phyloP scores from a whole-genome alignment of 768 basidiomycete species.

The Suillus plorans region DNA sequence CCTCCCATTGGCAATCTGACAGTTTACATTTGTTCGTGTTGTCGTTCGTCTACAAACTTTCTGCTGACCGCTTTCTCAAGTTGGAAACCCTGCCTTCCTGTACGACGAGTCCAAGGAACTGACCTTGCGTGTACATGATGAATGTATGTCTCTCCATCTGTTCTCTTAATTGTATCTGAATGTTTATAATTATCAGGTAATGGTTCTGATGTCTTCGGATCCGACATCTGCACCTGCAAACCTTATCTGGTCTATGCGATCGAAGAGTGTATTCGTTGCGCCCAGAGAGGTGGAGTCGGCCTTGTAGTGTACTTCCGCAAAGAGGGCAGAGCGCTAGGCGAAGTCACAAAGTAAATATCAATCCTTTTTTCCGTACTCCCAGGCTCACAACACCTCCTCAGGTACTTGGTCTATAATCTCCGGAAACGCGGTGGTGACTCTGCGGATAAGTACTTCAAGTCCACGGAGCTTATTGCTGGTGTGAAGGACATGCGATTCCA shows the following conservation, averaged over 20 bases:
- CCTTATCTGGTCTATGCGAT: conserved; percentile 93
- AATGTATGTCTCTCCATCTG: conserved; percentile 55
- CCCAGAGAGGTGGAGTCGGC: conserved; percentile 85
- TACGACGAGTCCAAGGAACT: conserved; percentile 76
- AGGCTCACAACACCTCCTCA: conserved; percentile 25
- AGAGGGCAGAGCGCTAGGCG: conserved; percentile 90
- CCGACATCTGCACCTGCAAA: conserved; percentile 90
- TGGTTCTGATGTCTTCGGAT: conserved; percentile 95
- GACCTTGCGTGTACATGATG: conserved; percentile 90
- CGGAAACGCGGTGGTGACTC: conserved; percentile 93
- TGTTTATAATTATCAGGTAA: conserved; percentile 53
- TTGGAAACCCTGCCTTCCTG: conserved; percentile 81
- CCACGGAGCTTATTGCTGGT: conserved; percentile 90
- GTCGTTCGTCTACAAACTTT: neutral
- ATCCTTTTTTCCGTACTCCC: neutral
- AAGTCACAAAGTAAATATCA: conserved; percentile 77
- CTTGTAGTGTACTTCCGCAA: conserved; percentile 94
- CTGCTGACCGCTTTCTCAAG: conserved; percentile 34
- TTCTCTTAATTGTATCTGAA: neutral
- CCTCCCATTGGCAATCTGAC: conserved; percentile 92
- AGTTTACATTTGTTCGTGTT: conserved; percentile 79
- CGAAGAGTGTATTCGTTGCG: conserved; percentile 86
- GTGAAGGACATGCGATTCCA: conserved; percentile 97
- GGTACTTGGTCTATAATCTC: conserved; percentile 93
- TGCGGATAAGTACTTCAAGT: conserved; percentile 92